Conservation (phyloP, 2,329 filamentous ascomycete species). For the Calonectria hawksworthii region DNA sequence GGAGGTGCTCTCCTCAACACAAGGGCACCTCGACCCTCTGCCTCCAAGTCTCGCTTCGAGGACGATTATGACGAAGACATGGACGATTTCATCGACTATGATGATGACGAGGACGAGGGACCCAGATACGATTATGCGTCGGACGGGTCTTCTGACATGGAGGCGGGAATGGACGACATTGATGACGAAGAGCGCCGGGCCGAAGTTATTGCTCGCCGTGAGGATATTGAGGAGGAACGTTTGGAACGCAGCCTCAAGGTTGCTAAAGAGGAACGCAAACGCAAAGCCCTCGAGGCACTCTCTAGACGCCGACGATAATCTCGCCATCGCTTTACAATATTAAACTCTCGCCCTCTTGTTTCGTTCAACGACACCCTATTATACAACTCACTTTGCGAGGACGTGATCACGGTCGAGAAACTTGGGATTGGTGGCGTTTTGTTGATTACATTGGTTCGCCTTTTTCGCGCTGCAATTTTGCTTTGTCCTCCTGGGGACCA, state of each 20-base stretch:
- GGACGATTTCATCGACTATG: constrained; percentile 74
- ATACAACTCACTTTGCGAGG: constrained; percentile 16
- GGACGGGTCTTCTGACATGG: constrained; percentile 82
- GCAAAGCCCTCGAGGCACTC: constrained; percentile 55
- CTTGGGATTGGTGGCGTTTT: constrained; percentile 36
- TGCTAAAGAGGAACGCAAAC: constrained; percentile 72
- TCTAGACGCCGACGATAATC: constrained; percentile 47
- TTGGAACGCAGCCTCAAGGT: constrained; percentile 73
- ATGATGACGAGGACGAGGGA: constrained; percentile 66
- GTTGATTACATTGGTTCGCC: constrained; percentile 25
- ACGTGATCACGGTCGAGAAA: constrained; percentile 39
- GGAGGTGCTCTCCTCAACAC: constrained; percentile 59
- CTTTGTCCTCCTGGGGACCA: constrained; percentile 30
- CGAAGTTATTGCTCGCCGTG: constrained; percentile 72
- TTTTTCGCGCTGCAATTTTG: constrained; percentile 24
- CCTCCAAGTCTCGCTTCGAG: constrained; percentile 58
- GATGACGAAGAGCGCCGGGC: constrained; percentile 78
- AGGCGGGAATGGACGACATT: constrained; percentile 81
- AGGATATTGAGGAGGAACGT: constrained; percentile 75
- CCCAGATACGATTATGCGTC: constrained; percentile 70
- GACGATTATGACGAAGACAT: constrained; percentile 75
- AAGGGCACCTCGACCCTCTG: constrained; percentile 44
- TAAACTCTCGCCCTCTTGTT: not conserved
- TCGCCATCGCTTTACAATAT: not conserved
- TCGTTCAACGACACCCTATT: not conserved